Evolutionary conservation across 192 early-diverging fungal species (phyloP).

Genomic region (Coemansia sp.): DNA sequence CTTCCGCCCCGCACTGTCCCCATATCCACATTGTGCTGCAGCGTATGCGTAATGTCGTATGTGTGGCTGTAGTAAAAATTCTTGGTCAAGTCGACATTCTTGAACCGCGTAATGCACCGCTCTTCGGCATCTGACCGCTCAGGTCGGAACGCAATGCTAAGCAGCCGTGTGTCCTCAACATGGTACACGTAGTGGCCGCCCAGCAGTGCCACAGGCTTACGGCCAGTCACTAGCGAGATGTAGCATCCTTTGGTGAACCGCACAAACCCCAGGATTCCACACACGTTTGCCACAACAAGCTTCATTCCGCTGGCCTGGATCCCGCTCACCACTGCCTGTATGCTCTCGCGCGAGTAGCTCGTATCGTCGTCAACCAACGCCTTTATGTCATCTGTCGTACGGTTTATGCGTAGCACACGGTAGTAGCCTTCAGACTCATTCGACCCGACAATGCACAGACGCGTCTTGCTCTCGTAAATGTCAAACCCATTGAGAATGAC

Average conservation of each 20-base stretch:
- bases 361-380: constrained; percentile 76
- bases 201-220: constrained; percentile 83
- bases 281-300: constrained; percentile 27
- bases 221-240: constrained; percentile 79
- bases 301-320: constrained; percentile 67
- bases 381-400: constrained; percentile 63
- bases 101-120: constrained; percentile 79
- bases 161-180: constrained; percentile 83
- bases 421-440: constrained; percentile 73
- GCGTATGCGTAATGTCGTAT: constrained; percentile 89
- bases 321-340: constrained; percentile 72
- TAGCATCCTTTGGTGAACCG: constrained; percentile 92
- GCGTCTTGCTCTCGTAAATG: constrained; percentile 85
- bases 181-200: constrained; percentile 97
- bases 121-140: constrained; percentile 77
- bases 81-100: constrained; percentile 88
- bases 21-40: constrained; percentile 74
- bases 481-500: constrained; percentile 70
- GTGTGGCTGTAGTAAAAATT: constrained; percentile 98
- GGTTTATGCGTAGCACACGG: constrained; percentile 86
- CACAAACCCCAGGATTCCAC: constrained; percentile 69
- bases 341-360: constrained; percentile 72
- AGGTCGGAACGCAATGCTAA: constrained; percentile 69
- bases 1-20: background rate
- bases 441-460: constrained; percentile 83